Conservation (phyloP, 129 eudicot genomes). For the Flaveria bidentis region DNA sequence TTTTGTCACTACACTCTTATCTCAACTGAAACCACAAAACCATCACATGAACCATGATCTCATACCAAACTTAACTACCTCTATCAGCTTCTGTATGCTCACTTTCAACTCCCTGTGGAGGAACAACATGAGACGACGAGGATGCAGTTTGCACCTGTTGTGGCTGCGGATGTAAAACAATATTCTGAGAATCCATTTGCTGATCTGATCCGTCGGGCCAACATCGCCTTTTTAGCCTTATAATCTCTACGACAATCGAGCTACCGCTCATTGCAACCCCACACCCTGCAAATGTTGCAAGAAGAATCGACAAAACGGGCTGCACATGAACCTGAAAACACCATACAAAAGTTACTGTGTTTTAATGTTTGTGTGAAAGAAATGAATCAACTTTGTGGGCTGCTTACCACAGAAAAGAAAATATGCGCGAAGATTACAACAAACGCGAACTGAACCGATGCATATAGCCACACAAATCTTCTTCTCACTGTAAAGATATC, state of each 20-base stretch:
- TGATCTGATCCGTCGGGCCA: neutral
- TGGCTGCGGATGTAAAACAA: slow-evolving; percentile 8
- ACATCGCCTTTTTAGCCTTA: neutral
- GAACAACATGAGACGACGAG: neutral
- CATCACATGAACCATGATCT: slow-evolving; percentile 1
- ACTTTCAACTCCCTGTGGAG: neutral
- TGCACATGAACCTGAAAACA: slow-evolving; percentile 6
- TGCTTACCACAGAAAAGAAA: slow-evolving; percentile 80
- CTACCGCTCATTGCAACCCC: slow-evolving; percentile 17
- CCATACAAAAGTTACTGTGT: neutral
- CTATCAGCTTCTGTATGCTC: neutral
- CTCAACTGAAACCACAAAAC: neutral
- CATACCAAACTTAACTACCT: neutral
- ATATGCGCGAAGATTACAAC: slow-evolving; percentile 83
- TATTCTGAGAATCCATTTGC: neutral
- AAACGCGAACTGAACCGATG: slow-evolving; percentile 68
- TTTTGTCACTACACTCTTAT: neutral
- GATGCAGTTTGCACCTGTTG: neutral
- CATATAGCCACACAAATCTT: slow-evolving; percentile 81
- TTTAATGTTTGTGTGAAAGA: neutral
- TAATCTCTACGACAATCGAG: neutral
- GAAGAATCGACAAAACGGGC: slow-evolving; percentile 13
- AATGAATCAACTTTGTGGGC: neutral
- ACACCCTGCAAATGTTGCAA: slow-evolving; percentile 17
- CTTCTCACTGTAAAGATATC: slow-evolving; percentile 52